These are phyloP conservation scores for Arabidopsis thaliana DNA, from an alignment of 345 rosid genomes.

Conservation along the genomic window TAIR10.1 NC_003075.7:10785001-10785500, in stretches of 20 bases:
- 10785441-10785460: slow-evolving; percentile 44
- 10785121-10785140: slow-evolving; percentile 69
- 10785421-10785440: slow-evolving; percentile 69
- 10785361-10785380: slow-evolving; percentile 59
- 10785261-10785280: slow-evolving; percentile 59
- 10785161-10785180: not conserved
- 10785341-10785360: slow-evolving; percentile 51
- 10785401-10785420: slow-evolving; percentile 66
- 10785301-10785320: slow-evolving; percentile 49
- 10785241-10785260: slow-evolving; percentile 60
- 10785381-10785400: slow-evolving; percentile 64
- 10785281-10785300: slow-evolving; percentile 59
- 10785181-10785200: not conserved
- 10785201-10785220: slow-evolving; percentile 46
- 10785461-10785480: slow-evolving; percentile 13
- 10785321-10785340: slow-evolving; percentile 59
- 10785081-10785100: slow-evolving; percentile 73
- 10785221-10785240: slow-evolving; percentile 60
- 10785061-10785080: slow-evolving; percentile 80
- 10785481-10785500: slow-evolving; percentile 33
- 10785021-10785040: slow-evolving; percentile 84
- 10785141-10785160: slow-evolving; percentile 16
- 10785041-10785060: slow-evolving; percentile 69
- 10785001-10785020: slow-evolving; percentile 96
- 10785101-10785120: slow-evolving; percentile 72